Conservation (phyloP, 441 rosid genomes). For the Erysimum cheiri region DNA sequence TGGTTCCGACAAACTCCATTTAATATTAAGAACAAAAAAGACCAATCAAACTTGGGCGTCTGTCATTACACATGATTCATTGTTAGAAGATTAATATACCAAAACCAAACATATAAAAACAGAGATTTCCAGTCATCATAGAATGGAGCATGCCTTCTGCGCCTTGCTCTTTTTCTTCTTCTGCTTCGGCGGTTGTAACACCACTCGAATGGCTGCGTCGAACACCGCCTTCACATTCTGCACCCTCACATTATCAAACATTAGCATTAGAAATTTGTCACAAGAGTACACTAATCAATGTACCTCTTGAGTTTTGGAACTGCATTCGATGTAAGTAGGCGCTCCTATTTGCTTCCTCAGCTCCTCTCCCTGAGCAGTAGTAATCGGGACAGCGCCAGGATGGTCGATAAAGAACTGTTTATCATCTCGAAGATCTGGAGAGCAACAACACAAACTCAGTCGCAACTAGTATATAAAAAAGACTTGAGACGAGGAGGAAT, state of each 20-base stretch:
- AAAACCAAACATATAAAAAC: slow-evolving; percentile 31
- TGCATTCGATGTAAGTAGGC: slow-evolving; percentile 63
- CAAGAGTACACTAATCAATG: neutral
- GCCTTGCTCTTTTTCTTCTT: slow-evolving; percentile 77
- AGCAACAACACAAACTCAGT: slow-evolving; percentile 23
- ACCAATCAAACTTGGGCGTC: slow-evolving; percentile 35
- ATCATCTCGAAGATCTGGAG: slow-evolving; percentile 49
- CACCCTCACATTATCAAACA: slow-evolving; percentile 8
- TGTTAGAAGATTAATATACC: slow-evolving; percentile 31
- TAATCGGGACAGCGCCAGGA: slow-evolving; percentile 50
- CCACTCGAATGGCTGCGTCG: slow-evolving; percentile 76
- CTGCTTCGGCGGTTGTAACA: slow-evolving; percentile 78
- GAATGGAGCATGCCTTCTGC: slow-evolving; percentile 70
- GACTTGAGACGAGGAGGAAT: slow-evolving; percentile 1
- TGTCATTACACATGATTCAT: slow-evolving; percentile 33
- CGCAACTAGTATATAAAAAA: neutral
- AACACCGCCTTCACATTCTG: slow-evolving; percentile 80
- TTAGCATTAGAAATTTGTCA: neutral
- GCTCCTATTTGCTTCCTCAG: slow-evolving; percentile 61
- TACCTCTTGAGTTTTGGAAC: slow-evolving; percentile 67
- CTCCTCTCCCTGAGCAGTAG: slow-evolving; percentile 60
- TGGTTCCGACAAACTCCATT: slow-evolving; percentile 33
- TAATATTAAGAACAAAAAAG: slow-evolving; percentile 33
- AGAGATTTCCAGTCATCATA: slow-evolving; percentile 52
- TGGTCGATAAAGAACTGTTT: slow-evolving; percentile 51